Evolutionary conservation across 1,139 yeast species (phyloP).

Genomic region (Barnettozyma hawaiiensis): DNA sequence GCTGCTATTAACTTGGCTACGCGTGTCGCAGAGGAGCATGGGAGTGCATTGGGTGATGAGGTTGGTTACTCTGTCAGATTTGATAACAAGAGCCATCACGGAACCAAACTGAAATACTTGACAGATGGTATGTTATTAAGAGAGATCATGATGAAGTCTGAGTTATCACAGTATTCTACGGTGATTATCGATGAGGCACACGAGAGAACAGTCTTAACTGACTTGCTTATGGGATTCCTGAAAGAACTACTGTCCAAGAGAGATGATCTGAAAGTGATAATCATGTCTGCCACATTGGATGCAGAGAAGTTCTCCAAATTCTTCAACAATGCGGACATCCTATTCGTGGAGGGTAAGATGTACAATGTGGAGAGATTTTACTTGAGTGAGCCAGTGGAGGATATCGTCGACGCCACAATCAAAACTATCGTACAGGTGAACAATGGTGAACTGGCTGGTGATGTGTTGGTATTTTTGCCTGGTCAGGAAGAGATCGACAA

Average conservation of each 20-base stretch:
- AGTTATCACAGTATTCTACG: slow-evolving; percentile 59
- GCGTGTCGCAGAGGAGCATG: slow-evolving; percentile 87
- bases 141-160: slow-evolving; percentile 76
- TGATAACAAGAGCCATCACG: slow-evolving; percentile 45
- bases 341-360: slow-evolving; percentile 86
- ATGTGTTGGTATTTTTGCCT: slow-evolving; percentile 81
- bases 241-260: slow-evolving; percentile 57
- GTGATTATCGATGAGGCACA: slow-evolving; percentile 96
- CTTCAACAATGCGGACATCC: slow-evolving; percentile 70
- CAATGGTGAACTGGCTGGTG: slow-evolving; percentile 73
- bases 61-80: slow-evolving; percentile 97
- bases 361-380: slow-evolving; percentile 75
- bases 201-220: slow-evolving; percentile 91
- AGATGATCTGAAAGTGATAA: slow-evolving; percentile 43
- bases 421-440: slow-evolving; percentile 76
- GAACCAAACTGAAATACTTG: slow-evolving; percentile 72
- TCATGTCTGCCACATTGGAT: slow-evolving; percentile 94
- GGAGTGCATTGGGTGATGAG: slow-evolving; percentile 65
- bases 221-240: slow-evolving; percentile 80
- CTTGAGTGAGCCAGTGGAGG: slow-evolving; percentile 58
- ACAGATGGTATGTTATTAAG: slow-evolving; percentile 97
- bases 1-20: slow-evolving; percentile 94
- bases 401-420: slow-evolving; percentile 74
- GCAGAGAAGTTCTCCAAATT: slow-evolving; percentile 83
- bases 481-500: slow-evolving; percentile 98